These are phyloP conservation scores for Warburgia ugandensis DNA, from an alignment of 164 flowering plant species.

Conservation along the genomic window DNA sequence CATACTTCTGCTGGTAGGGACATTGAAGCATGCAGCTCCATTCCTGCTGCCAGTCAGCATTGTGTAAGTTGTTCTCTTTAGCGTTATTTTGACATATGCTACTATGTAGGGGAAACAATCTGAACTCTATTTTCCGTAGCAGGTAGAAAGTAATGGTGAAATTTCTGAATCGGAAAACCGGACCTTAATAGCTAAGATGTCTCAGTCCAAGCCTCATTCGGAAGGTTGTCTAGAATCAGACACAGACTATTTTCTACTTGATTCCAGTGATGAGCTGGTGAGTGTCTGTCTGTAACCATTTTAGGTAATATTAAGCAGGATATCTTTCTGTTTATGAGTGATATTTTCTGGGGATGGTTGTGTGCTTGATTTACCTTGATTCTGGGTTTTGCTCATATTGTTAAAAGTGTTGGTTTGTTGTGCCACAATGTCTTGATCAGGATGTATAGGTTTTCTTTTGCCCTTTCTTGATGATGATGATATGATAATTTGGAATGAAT, in stretches of 20 bases:
- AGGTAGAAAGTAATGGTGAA: slow-evolving; percentile 56
- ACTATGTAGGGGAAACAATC: neutral
- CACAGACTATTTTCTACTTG: slow-evolving; percentile 26
- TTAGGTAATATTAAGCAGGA: neutral
- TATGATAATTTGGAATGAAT: too few species aligned
- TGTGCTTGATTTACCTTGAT: too few species aligned
- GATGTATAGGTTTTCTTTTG: too few species aligned
- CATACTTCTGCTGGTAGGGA: slow-evolving; percentile 13
- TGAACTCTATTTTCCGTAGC: slow-evolving; percentile 10
- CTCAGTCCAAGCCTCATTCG: slow-evolving; percentile 12
- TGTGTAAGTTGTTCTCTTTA: slow-evolving; percentile 61
- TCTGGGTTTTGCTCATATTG: too few species aligned
- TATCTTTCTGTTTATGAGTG: neutral
- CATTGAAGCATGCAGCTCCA: slow-evolving; percentile 18
- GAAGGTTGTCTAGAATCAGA: slow-evolving; percentile 18
- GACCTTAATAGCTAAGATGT: slow-evolving; percentile 17
- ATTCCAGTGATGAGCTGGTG: slow-evolving; percentile 71
- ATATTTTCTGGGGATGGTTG: too few species aligned
- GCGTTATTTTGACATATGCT: neutral
- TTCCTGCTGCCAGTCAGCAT: slow-evolving; percentile 31
- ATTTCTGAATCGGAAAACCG: slow-evolving; percentile 26
- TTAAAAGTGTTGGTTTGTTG: too few species aligned
- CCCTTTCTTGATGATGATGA: too few species aligned
- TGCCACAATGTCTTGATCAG: too few species aligned
- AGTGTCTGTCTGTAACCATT: slow-evolving; percentile 4